Evolutionary conservation across 2,329 filamentous ascomycete species (phyloP).

Genomic region (Fusarium austroafricanum): DNA sequence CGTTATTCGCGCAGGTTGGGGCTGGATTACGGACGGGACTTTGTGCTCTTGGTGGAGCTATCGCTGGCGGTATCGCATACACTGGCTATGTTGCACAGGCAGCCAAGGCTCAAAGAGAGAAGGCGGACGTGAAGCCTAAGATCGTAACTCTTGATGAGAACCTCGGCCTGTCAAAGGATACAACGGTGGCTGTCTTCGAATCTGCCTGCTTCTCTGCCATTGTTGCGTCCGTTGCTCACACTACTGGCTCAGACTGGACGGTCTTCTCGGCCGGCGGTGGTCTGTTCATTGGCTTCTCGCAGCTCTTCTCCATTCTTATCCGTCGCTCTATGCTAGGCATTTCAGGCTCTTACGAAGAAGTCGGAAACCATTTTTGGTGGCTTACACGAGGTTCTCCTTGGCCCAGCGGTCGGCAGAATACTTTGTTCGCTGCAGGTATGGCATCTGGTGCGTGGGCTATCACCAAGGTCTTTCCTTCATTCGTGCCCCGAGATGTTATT

Average conservation of each 20-base stretch:
- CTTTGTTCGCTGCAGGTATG: conserved; percentile 66
- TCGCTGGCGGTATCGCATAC: conserved; percentile 67
- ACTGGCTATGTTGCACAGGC: conserved; percentile 56
- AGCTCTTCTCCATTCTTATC: conserved; percentile 66
- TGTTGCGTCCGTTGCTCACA: conserved; percentile 51
- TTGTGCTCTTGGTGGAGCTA: conserved; percentile 64
- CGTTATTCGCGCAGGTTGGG: conserved; percentile 70
- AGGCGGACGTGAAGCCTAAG: conserved; percentile 43
- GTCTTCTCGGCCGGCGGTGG: conserved; percentile 66
- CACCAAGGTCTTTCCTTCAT: conserved; percentile 48
- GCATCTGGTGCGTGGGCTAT: conserved; percentile 59
- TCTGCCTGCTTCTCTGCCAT: conserved; percentile 55
- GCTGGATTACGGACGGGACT: conserved; percentile 63
- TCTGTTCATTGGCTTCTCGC: conserved; percentile 67
- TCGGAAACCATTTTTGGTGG: conserved; percentile 66
- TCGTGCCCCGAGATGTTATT: conserved; percentile 43
- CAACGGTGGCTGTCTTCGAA: conserved; percentile 58
- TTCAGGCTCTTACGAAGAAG: conserved; percentile 71
- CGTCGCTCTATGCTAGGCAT: conserved; percentile 68
- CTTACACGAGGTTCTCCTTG: conserved; percentile 48
- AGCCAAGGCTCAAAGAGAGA: conserved; percentile 47
- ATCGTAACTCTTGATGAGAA: conserved; percentile 53
- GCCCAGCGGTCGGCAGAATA: conserved; percentile 55
- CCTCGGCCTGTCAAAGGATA: conserved; percentile 54
- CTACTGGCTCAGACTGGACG: conserved; percentile 35